Evolutionary conservation across 2,329 filamentous ascomycete species (phyloP), one percentile per base, ranked within the genome.

Genomic region (Pseudodiploospora longispora): DNA sequence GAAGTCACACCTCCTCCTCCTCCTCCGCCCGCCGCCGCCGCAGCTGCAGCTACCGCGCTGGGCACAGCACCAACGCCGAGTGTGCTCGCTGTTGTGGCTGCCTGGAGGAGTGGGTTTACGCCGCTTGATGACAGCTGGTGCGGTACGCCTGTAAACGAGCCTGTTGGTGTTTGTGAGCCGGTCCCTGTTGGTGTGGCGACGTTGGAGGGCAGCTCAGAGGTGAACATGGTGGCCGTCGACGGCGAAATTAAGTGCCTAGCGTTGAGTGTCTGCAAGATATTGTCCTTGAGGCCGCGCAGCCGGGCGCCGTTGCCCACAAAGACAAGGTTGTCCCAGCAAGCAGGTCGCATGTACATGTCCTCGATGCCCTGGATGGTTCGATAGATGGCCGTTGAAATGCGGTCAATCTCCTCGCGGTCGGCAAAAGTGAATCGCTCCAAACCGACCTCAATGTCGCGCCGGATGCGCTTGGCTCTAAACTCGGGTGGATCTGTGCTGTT

Each of bases 171-270:
- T 64, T 95, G 93, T 10, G 89, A 81, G 31, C 91, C 91, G 1
- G 91, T 97, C 19, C 88, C 90, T 8, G 85, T 77, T 1, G 93
- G 93, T 0, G 93, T 97, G 30, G 87, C 89, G 60, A 96, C 79
- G 66, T 93, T 91, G 6, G 89, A 96, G 6, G 93, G 93, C 33
- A 97, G 81, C 65, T 98, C 93, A 27, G 89, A 95, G 32, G 90
- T 95, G 73, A 97, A 97, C 58, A 97, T 97, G 36, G 90, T 96
- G 41, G 88, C 89, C 1, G 88, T 91, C 29, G 85, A 90, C 0
- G 93, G 93, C 2, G 90, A 95, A 53, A 98, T 82, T 43, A 96
- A 77, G 63, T 95, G 93, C 52, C 90, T 89, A 40, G 83, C 77
- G 33, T 78, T 78, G 32, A 98, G 77, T 0, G 82, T 89, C 55